These are phyloP conservation scores for Cutaneotrichosporon arboriforme DNA, from an alignment of 1,284 basidiomycete species.

Conservation along the genomic window DNA sequence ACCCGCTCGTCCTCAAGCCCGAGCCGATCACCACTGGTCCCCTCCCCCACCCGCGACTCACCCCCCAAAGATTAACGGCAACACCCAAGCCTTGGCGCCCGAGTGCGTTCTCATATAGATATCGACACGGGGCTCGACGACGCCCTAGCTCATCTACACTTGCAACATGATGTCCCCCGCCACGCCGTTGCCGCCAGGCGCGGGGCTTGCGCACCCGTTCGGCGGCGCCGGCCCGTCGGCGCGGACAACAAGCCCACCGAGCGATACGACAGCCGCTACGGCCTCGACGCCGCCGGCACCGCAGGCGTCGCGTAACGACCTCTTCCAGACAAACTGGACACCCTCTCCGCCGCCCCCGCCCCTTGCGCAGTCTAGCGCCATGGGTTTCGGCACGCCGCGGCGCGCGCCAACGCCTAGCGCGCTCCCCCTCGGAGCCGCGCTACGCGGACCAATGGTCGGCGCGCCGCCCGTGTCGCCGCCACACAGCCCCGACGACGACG, in stretches of 20 bases:
- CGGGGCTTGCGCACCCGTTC: background rate
- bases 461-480: background rate
- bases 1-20: too few species aligned
- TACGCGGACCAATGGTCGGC: background rate
- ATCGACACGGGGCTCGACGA: too few species aligned
- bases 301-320: constrained; percentile 29
- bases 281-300: background rate
- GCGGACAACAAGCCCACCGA: too few species aligned
- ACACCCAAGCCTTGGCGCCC: too few species aligned
- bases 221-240: background rate
- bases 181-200: background rate
- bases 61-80: too few species aligned
- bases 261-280: too few species aligned
- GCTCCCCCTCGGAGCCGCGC: background rate
- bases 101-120: too few species aligned
- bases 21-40: too few species aligned
- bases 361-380: constrained; percentile 3
- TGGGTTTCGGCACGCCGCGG: background rate
- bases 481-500: background rate
- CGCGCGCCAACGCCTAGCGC: background rate
- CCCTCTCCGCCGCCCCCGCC: constrained; percentile 29
- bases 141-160: too few species aligned
- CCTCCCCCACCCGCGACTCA: too few species aligned
- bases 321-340: constrained; percentile 31
- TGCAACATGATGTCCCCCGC: background rate